These are phyloP conservation scores for Saccharomyces mikatae DNA, from an alignment of 805 yeast species.

Conservation along the genomic window DNA sequence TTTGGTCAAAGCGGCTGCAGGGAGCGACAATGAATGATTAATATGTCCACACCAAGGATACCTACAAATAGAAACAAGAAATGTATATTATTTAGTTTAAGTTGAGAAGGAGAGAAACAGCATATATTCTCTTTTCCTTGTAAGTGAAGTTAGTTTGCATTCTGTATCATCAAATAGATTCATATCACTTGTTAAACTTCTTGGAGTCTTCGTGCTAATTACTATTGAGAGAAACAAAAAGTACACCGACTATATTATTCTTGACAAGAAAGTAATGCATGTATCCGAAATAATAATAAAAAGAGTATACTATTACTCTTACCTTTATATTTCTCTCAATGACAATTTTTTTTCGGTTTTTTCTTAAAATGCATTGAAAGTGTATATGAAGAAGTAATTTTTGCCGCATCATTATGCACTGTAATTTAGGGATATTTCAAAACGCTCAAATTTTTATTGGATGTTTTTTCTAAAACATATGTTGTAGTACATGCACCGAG, in stretches of 20 bases:
- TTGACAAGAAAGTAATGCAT: no score
- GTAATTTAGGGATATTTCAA: not conserved
- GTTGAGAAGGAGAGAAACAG: not conserved
- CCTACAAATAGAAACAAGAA: not conserved
- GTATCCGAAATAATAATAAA: no score
- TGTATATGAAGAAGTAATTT: no score
- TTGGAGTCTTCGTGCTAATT: not conserved
- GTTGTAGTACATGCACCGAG: no score
- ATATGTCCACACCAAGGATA: not conserved
- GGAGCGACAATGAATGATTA: constrained; percentile 15
- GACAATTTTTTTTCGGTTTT: no score
- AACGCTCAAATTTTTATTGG: not conserved
- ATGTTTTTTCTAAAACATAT: no score
- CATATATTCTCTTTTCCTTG: not conserved
- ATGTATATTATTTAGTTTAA: not conserved
- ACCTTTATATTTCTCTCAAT: no score
- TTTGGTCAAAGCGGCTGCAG: constrained; percentile 73
- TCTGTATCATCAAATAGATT: not conserved
- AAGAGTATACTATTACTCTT: no score
- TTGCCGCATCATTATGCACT: not conserved
- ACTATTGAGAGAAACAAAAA: no score
- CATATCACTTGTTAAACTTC: not conserved
- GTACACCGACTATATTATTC: no score
- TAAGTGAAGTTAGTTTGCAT: not conserved
- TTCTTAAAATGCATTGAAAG: no score